Base-by-base conservation (phyloP, 495 filamentous ascomycete species). In the Coniosporium apollinis region DNA sequence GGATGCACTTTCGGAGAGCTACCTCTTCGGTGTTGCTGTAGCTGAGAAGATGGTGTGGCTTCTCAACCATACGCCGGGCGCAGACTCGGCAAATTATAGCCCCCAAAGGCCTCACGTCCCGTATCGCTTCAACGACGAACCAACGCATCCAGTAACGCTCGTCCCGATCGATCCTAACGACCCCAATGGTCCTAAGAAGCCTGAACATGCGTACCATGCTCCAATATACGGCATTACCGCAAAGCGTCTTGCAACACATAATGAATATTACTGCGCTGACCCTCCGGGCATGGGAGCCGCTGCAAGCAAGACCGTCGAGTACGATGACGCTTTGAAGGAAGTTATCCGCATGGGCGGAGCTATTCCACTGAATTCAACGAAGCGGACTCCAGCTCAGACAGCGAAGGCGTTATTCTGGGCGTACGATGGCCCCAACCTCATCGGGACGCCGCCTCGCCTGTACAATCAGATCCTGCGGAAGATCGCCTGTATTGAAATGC, bases 381-480 rank as follows among this genome's bases (percentile, higher is more conserved):
- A 33, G 14, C 51, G 54, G 13, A 37, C 22, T 6, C 51, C 51
- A 7, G 22, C 10, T 15, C 52, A 58, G 33, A 53, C 42, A 2
- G 44, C 36, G 19, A 38, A 19, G 15, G 55, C 44, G 4, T 44
- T 47, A 34, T 56, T 51, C 44, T 58, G 52, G 55, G 55, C 55
- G 9, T 58, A 58, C 38, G 55, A 58, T 35, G 55, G 49, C 6
- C 26, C 50, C 5, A 58, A 58, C 28, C 41, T 58, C 22, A 49
- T 58, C 28, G 55, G 53, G 15, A 53, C 50, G 8, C 50, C 53
- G 19, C 44, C 39, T 13, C 34, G 52, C 3, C 37, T 45, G 22
- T 56, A 52, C 43, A 53, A 50, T 32, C 44, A 52, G 28, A 39
- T 51, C 33, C 28, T 58, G 3, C 52, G 55, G 31, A 28, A 37